Evolutionary conservation across 768 basidiomycete species (phyloP).

Genomic region (Hypholoma sublateritium): DNA sequence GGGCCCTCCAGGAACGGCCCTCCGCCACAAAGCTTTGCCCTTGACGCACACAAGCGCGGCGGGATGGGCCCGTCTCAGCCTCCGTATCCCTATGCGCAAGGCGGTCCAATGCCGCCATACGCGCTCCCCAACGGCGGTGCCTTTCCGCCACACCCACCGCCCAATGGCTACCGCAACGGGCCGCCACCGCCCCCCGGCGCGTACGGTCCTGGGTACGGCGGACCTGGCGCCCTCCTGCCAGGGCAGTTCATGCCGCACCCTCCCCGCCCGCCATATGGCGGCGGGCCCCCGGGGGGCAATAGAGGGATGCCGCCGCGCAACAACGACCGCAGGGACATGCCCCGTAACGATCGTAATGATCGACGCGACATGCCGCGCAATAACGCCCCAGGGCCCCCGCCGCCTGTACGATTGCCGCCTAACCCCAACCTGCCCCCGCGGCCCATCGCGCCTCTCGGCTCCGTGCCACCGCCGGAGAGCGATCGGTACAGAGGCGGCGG

Average conservation of each 20-base stretch:
- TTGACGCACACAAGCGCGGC: neutral
- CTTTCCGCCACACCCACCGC: slow-evolving; percentile 1
- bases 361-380: slow-evolving; percentile 6
- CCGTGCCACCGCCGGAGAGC: neutral
- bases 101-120: slow-evolving; percentile 8
- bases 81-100: slow-evolving; percentile 9
- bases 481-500: slow-evolving; percentile 3
- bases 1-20: neutral
- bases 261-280: neutral
- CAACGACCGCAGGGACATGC: slow-evolving; percentile 4
- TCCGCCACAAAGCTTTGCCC: neutral
- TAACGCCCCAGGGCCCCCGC: neutral
- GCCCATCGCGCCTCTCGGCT: slow-evolving; percentile 15
- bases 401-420: slow-evolving; percentile 7
- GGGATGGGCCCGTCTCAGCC: neutral
- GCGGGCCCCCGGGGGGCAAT: neutral
- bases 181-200: neutral
- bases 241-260: neutral
- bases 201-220: neutral
- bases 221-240: neutral
- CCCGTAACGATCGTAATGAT: slow-evolving; percentile 1
- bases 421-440: slow-evolving; percentile 17
- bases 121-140: neutral
- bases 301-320: slow-evolving; percentile 3
- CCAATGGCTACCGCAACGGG: slow-evolving; percentile 7